Base-by-base conservation (phyloP, 179 eudicot species). In the Heliamphora pulchella region DNA sequence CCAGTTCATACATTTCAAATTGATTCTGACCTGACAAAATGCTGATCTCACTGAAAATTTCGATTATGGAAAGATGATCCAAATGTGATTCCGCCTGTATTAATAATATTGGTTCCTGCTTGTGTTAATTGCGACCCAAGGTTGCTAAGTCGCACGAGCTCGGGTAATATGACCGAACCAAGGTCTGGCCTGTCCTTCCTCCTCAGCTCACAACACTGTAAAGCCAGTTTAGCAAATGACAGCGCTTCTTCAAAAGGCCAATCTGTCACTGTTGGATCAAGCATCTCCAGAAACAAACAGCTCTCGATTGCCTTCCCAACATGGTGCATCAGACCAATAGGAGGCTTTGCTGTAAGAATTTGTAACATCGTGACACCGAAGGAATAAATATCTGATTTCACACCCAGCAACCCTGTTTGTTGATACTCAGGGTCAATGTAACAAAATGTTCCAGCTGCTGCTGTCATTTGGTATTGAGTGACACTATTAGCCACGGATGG, bases 371-470 rank as follows among this genome's bases (percentile, higher is more conserved):
- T 44, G 3, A 94, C 82, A 0, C 97, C 98, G 3, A 94, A 57
- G 1, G 98, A 94, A 79, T 93, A 94, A 6, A 94, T 74, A 73
- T 94, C 98, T 0, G 97, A 94, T 80, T 91, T 90, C 22, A 89
- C 90, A 44, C 94, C 89, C 15, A 94, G 84, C 83, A 79, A 75
- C 3, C 98, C 98, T 0, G 96, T 93, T 80, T 90, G 94, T 77
- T 94, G 98, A 75, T 94, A 94, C 82, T 94, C 98, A 0, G 97
- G 98, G 78, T 93, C 98, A 5, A 94, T 94, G 88, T 93, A 94
- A 79, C 94, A 93, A 61, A 94, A 93, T 46, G 98, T 91, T 71
- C 98, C 98, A 1, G 94, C 96, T 9, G 98, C 93, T 31, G 97
- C 84, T 13, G 97, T 93, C 88, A 90, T 84, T 73, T 86, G 91